A percentile compares a stretch with the other conserved stretches of the same genome.
Conservation (phyloP, 1,139 yeast species). For the Yamadazyma epiphylla region DNA sequence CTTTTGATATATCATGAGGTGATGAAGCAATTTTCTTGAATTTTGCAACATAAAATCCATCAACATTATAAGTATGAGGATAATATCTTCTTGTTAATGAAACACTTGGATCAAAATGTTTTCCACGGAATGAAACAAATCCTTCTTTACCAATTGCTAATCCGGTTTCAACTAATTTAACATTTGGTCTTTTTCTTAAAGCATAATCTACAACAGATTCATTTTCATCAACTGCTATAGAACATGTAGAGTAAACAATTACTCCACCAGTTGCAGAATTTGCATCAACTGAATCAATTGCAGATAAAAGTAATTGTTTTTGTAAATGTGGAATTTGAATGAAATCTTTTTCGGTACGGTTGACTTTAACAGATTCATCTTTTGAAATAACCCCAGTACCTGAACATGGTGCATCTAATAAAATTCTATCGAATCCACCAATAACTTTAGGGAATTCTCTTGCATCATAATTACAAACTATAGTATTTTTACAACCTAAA, state of each 20-base stretch:
- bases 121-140: conserved; percentile 89
- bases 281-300: conserved; percentile 96
- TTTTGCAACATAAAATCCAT: conserved; percentile 97
- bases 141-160: conserved; percentile 95
- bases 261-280: conserved; percentile 88
- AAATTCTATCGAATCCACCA: conserved; percentile 94
- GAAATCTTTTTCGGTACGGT: conserved; percentile 94
- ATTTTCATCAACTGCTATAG: conserved; percentile 97
- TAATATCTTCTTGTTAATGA: conserved; percentile 89
- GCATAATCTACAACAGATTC: conserved; percentile 99
- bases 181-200: conserved; percentile 92
- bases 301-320: conserved; percentile 87
- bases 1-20: conserved; percentile 77
- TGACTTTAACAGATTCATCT: conserved; percentile 91
- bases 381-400: conserved; percentile 99
- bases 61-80: conserved; percentile 98
- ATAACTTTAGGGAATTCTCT: conserved; percentile 97
- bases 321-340: conserved; percentile 96
- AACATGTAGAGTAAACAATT: conserved; percentile 96
- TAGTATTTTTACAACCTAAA: conserved; percentile 92
- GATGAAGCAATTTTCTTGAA: conserved; percentile 88
- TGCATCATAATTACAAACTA: conserved; percentile 97
- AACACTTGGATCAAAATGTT: conserved; percentile 75
- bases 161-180: conserved; percentile 91
- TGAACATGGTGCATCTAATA: conserved; percentile 98